A percentile compares a stretch with the other conserved stretches of the same genome.
These are phyloP conservation scores for Penicillium simplicissimum DNA, from an alignment of 495 filamentous ascomycete genomes.

Conservation along the genomic window DNA sequence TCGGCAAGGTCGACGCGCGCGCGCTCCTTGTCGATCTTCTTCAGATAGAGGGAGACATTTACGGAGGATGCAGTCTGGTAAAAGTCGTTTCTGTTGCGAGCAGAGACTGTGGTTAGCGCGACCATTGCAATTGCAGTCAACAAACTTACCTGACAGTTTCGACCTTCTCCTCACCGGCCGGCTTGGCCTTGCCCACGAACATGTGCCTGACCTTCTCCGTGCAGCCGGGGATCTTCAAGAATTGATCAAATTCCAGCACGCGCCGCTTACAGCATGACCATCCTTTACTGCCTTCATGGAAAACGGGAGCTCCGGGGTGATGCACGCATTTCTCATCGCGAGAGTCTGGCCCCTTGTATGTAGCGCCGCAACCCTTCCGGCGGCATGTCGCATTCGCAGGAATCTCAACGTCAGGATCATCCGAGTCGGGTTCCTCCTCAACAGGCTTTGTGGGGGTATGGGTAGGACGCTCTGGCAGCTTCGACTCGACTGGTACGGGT, in stretches of 20 bases:
- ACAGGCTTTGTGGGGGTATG: conserved; percentile 59
- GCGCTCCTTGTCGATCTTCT: conserved; percentile 86
- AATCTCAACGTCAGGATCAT: conserved; percentile 72
- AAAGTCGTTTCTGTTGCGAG: conserved; percentile 71
- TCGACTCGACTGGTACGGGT: conserved; percentile 20
- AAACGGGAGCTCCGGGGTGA: conserved; percentile 84
- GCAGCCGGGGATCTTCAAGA: conserved; percentile 92
- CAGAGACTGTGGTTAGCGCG: neutral
- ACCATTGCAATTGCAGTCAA: neutral
- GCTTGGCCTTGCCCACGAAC: conserved; percentile 79
- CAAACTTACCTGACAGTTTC: conserved; percentile 68
- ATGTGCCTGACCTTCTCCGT: conserved; percentile 77
- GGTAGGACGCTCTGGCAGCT: conserved; percentile 36
- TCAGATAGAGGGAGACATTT: conserved; percentile 90
- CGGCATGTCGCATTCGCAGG: conserved; percentile 73
- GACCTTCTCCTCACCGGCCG: conserved; percentile 54
- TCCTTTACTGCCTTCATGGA: conserved; percentile 97
- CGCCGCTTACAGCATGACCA: conserved; percentile 95
- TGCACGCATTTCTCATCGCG: conserved; percentile 77
- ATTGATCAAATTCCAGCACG: conserved; percentile 96
- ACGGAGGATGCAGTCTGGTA: conserved; percentile 87
- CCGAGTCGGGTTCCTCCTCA: conserved; percentile 79
- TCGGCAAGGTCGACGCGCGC: conserved; percentile 68
- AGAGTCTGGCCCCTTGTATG: conserved; percentile 58
- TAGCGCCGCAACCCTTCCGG: conserved; percentile 67